Evolutionary conservation across 257 asterid species (phyloP), one percentile per base, ranked within the genome.

Genomic region (Scutellaria minor): DNA sequence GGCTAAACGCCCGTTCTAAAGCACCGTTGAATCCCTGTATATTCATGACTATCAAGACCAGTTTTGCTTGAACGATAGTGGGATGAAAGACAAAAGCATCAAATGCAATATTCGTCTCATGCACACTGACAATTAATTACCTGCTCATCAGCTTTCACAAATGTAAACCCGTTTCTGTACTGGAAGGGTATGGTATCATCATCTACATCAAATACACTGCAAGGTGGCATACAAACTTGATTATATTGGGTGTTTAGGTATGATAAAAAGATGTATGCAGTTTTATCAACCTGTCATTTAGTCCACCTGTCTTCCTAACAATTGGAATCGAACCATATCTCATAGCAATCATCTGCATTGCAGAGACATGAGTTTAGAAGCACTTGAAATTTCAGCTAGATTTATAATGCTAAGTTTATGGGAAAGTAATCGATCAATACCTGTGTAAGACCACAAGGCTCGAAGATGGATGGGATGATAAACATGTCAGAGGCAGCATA

Each of bases 381-480:
- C 27, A 39, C 75, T 37, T 59, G 22, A 1, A n/a, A 60, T 48
- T 69, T 61, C 42, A 54, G 22, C 31, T 51, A 40, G 46, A 68
- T 27, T 65, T 52, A 20, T 69, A 51, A 11, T 31, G 67, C 41
- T n/a, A 56, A 24, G 31, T 67, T 54, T 52, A 79, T 53, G 24
- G 51, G 57, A 68, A 46, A 61, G 47, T 10, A 70, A 72, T 53
- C 52, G 61, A 59, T 59, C 42, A 41, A 64, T 83, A 91, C 97
- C 99, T 94, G 99, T 42, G 99, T 91, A 37, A 94, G 99, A 78
- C 97, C 99, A 53, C 99, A 94, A 67, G 99, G 99, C 86, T 94
- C 97, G 61, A 94, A 94, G 82, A 94, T 84, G 61, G 97, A 94
- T 55, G 99, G 99, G 78, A 94, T 88, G 83, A 91, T 85, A 68